Percentiles rank a stretch among this genome's conserved stretches.
phyloP scores from a whole-genome alignment of 176 grass and related monocot genomes.

The Leersia perrieri region DNA sequence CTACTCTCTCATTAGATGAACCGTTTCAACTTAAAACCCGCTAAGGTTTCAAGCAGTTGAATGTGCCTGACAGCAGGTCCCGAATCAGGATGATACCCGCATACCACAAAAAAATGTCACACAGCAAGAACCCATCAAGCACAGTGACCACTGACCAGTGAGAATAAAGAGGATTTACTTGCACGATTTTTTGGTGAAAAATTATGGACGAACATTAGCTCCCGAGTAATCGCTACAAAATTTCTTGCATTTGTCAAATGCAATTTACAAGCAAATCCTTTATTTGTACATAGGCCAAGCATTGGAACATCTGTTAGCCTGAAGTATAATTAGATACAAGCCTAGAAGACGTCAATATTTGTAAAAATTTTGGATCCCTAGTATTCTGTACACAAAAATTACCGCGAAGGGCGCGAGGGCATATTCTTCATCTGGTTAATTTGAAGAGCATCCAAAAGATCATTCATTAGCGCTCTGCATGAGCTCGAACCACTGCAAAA shows the following conservation, averaged over 20 bases:
- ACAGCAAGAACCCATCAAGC: background rate
- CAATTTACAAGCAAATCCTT: background rate
- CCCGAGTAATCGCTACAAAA: background rate
- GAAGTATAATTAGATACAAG: background rate
- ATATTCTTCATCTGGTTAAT: background rate
- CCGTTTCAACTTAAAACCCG: too few relatives aligned
- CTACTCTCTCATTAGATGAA: too few relatives aligned
- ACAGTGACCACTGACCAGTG: background rate
- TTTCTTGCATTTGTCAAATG: background rate
- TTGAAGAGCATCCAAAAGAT: slow-evolving; percentile 17
- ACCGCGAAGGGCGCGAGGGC: background rate
- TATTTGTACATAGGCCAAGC: slow-evolving; percentile 23
- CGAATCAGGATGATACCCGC: too few relatives aligned
- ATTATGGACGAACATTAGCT: background rate
- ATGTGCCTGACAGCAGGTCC: too few relatives aligned
- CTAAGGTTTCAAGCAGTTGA: too few relatives aligned
- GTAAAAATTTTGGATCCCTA: background rate
- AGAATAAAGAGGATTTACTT: background rate
- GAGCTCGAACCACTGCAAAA: slow-evolving; percentile 90
- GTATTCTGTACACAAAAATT: background rate
- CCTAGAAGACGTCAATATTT: background rate
- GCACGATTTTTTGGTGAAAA: too few relatives aligned
- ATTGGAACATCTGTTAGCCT: background rate
- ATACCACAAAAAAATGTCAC: background rate
- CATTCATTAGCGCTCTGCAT: slow-evolving; percentile 71